phyloP scores from a whole-genome alignment of 208 protist genomes.

The Acanthamoeba sp. region DNA sequence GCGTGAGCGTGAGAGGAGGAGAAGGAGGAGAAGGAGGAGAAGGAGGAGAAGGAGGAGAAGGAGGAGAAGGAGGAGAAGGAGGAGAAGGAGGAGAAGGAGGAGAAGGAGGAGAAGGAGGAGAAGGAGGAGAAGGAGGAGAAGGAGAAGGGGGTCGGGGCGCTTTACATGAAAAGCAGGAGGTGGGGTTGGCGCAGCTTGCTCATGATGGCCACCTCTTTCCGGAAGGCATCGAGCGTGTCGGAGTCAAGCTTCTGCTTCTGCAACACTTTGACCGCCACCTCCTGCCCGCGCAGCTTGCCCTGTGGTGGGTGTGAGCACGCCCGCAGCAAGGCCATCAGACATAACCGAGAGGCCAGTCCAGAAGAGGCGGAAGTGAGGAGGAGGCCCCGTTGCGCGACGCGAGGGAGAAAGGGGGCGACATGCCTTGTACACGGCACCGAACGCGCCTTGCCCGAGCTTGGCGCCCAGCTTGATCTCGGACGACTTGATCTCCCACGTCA shows the following conservation, averaged over 20 bases:
- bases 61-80: background rate
- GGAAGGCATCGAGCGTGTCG: conserved; percentile 10
- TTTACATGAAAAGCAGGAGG: conserved; percentile 58
- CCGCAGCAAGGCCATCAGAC: background rate
- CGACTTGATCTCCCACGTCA: conserved; percentile 59
- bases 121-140: background rate
- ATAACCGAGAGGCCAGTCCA: background rate
- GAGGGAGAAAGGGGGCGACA: background rate
- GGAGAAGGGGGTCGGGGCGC: background rate
- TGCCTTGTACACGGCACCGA: conserved; percentile 51
- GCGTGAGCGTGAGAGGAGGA: background rate
- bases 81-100: background rate
- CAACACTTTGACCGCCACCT: conserved; percentile 58
- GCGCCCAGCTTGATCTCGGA: conserved; percentile 40
- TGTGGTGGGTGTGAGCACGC: background rate
- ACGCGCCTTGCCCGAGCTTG: conserved; percentile 54
- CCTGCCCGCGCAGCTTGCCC: conserved; percentile 40
- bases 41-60: background rate
- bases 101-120: background rate
- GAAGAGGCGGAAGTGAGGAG: background rate
- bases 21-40: background rate
- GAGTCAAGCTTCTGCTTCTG: conserved; percentile 47
- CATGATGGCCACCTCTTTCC: conserved; percentile 60
- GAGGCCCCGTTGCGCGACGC: background rate
- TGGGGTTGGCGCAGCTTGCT: conserved; percentile 66